A percentile compares a stretch with the other conserved stretches of the same genome.
phyloP scores from a whole-genome alignment of 78 protist genomes.

The Dictyostelium firmibasis region DNA sequence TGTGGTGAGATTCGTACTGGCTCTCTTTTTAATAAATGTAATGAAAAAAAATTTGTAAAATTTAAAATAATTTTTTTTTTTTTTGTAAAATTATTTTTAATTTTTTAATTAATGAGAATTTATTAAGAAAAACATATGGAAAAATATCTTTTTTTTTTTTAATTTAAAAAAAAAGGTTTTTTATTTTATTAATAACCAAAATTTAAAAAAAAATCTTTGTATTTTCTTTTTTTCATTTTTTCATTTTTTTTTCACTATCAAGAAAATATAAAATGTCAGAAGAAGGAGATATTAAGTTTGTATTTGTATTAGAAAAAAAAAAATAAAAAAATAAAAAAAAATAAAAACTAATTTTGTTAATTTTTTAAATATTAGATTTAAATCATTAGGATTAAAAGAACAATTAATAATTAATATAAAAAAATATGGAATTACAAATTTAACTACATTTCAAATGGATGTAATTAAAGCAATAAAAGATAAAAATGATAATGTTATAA shows the following conservation, averaged over 20 bases:
- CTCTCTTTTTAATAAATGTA: background rate
- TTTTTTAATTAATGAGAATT: too few species aligned
- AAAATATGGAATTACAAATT: background rate
- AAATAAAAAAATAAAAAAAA: background rate
- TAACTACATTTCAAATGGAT: background rate
- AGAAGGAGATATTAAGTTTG: background rate
- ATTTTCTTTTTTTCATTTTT: too few species aligned
- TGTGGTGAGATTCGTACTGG: background rate
- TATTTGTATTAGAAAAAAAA: background rate
- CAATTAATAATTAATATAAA: background rate
- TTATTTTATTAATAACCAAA: too few species aligned
- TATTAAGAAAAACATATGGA: too few species aligned
- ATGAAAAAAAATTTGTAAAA: too few species aligned
- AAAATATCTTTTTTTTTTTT: too few species aligned
- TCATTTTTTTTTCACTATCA: too few species aligned
- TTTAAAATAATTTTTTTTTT: too few species aligned
- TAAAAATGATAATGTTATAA: background rate
- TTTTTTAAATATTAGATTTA: background rate
- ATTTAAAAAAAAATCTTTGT: too few species aligned
- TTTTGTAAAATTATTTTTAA: too few species aligned
- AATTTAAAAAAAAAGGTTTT: too few species aligned
- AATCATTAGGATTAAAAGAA: background rate
- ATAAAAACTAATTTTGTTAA: background rate
- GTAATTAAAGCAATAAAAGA: background rate
- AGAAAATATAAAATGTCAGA: background rate